Conservation (phyloP, 2,329 filamentous ascomycete species). For the Neonectria hederae region DNA sequence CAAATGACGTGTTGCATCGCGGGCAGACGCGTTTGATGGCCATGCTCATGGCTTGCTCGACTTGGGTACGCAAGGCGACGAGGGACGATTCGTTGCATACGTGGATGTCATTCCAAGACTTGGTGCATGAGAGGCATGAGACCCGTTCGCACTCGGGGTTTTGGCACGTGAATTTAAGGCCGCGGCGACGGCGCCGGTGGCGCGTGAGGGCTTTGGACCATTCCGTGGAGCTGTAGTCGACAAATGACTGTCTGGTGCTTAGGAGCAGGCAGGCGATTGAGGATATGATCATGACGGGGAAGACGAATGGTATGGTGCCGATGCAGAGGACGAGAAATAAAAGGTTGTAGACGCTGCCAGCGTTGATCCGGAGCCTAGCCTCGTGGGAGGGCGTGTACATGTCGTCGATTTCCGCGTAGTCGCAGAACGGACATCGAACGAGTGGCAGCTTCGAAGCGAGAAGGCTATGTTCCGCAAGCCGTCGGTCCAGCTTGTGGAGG, state of each 20-base stretch:
- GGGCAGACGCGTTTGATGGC: constrained; percentile 96
- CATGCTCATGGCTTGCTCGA: constrained; percentile 92
- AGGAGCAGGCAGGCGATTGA: constrained; percentile 57
- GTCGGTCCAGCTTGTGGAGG: constrained; percentile 79
- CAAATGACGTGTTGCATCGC: constrained; percentile 87
- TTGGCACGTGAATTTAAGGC: constrained; percentile 80
- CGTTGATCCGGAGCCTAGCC: constrained; percentile 65
- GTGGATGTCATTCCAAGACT: constrained; percentile 88
- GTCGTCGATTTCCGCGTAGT: constrained; percentile 88
- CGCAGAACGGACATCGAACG: constrained; percentile 88
- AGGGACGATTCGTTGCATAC: constrained; percentile 87
- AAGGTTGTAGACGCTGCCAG: constrained; percentile 59
- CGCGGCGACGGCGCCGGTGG: constrained; percentile 74
- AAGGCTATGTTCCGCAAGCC: constrained; percentile 80
- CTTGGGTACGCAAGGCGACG: constrained; percentile 83
- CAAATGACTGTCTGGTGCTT: constrained; percentile 54
- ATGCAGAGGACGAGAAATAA: constrained; percentile 63
- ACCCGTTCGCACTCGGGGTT: constrained; percentile 72
- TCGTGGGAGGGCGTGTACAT: constrained; percentile 69
- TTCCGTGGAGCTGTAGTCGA: constrained; percentile 54
- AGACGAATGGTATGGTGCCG: constrained; percentile 64
- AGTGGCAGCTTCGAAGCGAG: constrained; percentile 78
- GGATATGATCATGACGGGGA: constrained; percentile 61
- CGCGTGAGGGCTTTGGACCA: constrained; percentile 71
- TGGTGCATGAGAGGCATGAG: constrained; percentile 85